Conservation (phyloP, 306 rosid species). For the Begonia masoniana region DNA sequence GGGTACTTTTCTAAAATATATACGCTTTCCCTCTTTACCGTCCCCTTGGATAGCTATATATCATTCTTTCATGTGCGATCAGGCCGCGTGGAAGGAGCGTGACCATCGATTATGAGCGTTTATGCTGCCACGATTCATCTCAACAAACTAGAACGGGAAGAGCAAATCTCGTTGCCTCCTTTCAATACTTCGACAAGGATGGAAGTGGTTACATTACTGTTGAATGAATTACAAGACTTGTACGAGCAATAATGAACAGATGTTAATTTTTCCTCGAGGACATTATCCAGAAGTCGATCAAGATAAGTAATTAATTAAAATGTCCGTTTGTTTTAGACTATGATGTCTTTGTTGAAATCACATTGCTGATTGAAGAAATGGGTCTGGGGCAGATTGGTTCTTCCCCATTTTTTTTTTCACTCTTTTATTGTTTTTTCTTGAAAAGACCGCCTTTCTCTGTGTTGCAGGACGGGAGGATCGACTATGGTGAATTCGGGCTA, state of each 20-base stretch:
- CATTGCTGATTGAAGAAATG: not conserved
- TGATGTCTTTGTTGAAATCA: not conserved
- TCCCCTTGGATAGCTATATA: no score
- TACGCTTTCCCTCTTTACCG: no score
- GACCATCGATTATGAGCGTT: constrained; percentile 89
- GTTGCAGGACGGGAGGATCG: constrained; percentile 81
- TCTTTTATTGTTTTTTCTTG: not conserved
- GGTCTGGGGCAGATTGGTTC: not conserved
- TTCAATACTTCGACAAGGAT: constrained; percentile 86
- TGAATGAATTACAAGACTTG: constrained; percentile 97
- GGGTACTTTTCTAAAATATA: constrained; percentile 23
- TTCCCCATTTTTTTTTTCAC: no score
- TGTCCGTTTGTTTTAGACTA: no score
- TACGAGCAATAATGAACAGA: constrained; percentile 76
- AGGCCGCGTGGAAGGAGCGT: constrained; percentile 99
- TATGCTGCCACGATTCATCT: constrained; percentile 94
- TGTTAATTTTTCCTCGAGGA: constrained; percentile 76
- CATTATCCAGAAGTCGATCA: constrained; percentile 90
- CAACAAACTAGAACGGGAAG: constrained; percentile 94
- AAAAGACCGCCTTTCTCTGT: not conserved
- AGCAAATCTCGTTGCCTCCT: constrained; percentile 92
- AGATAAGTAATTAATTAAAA: constrained; percentile 47
- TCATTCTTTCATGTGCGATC: constrained; percentile 1
- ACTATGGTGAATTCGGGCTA: constrained; percentile 87
- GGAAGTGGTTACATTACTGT: constrained; percentile 91